Evolutionary conservation across 176 grass and related monocot genomes (phyloP), one percentile per base, ranked within the genome.

Genomic region (Triticum dicoccoides): DNA sequence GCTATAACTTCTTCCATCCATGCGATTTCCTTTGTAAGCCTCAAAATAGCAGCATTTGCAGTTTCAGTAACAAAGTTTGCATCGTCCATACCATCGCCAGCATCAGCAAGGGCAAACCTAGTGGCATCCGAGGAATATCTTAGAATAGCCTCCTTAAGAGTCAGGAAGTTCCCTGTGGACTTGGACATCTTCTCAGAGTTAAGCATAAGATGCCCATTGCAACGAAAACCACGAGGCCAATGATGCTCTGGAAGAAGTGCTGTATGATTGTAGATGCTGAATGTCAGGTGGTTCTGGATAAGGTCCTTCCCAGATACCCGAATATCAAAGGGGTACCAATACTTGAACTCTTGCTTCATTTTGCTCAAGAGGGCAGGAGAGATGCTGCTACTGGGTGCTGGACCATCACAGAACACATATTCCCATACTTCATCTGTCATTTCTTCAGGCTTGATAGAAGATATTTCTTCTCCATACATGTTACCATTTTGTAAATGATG

Each of bases 181-280:
- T 94, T 92, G 27, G 92, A 97, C 95, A 97, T 97, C 69, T 94
- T 97, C 63, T 94, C 88, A 68, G 92, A 94, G 84, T 97, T 97
- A 38, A 97, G 92, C 92, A 94, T 91, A 65, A 97, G 92, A 75
- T 97, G 95, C 7, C 92, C 95, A 64, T 94, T 97, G 84, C 92
- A 94, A 6, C 92, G 90, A 77, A 94, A 97, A 3, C 95, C 90
- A 63, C 70, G 90, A 21, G 95, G 95, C 95, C 95, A 97, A 18
- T 94, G 88, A 59, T 86, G 89, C 73, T 94, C 79, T 6, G 92
- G 88, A 41, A 94, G 61, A 87, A 94, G 83, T 65, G 95, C 81
- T 59, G 82, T 83, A 42, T 97, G 92, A 34, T 94, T 97, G 78
- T 94, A 97, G 11, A 97, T 97, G 88, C 90, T 90, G 78, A 97